Evolutionary conservation across 306 rosid genomes (phyloP).

Genomic region (Rubus idaeus): DNA sequence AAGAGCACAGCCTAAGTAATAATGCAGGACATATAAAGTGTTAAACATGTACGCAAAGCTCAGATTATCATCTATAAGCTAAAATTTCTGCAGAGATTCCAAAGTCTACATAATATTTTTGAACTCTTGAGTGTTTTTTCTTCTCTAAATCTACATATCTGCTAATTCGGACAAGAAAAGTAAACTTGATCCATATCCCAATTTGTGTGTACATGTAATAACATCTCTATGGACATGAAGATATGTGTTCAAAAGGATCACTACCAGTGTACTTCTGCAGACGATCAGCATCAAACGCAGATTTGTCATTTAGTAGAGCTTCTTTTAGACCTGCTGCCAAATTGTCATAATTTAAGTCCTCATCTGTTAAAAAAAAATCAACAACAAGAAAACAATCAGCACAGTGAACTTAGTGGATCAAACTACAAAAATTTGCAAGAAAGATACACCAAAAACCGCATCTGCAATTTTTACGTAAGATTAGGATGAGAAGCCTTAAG

Average conservation of each 20-base stretch:
- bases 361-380: conserved; percentile 41
- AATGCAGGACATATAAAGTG: background rate
- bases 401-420: background rate
- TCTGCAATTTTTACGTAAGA: background rate
- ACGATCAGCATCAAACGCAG: conserved; percentile 84
- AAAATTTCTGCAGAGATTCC: background rate
- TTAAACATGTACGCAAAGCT: background rate
- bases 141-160: background rate
- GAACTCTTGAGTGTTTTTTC: background rate
- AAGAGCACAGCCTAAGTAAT: conserved; percentile 6
- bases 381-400: background rate
- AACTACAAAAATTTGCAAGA: background rate
- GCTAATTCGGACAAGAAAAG: background rate
- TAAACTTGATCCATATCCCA: background rate
- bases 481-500: background rate
- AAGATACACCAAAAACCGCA: background rate
- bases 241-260: conserved; percentile 23
- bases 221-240: conserved; percentile 8
- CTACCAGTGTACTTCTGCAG: conserved; percentile 85
- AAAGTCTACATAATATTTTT: background rate
- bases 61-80: background rate
- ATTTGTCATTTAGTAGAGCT: conserved; percentile 70
- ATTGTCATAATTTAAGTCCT: conserved; percentile 80
- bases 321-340: conserved; percentile 82
- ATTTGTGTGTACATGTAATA: background rate